Evolutionary conservation across 228 moss, liverwort and hornwort genomes (phyloP).

Genomic region (Sphagnum magellanicum): DNA sequence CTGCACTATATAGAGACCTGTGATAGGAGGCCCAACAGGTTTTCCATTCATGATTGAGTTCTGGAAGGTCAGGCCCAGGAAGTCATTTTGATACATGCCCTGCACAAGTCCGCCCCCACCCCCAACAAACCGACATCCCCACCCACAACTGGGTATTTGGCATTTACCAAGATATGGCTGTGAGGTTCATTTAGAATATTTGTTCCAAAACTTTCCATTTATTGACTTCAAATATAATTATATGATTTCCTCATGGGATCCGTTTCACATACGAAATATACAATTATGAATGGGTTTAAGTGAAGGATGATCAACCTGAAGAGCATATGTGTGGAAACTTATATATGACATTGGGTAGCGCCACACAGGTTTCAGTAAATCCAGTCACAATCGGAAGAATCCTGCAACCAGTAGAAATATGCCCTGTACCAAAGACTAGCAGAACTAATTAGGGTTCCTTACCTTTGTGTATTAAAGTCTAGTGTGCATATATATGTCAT

Average conservation of each 20-base stretch:
- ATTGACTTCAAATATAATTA: too few species aligned
- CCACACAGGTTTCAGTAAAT: slow-evolving; percentile 50
- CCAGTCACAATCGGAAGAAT: slow-evolving; percentile 43
- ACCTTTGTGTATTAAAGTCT: too few species aligned
- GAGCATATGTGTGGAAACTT: slow-evolving; percentile 50
- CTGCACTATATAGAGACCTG: slow-evolving; percentile 24
- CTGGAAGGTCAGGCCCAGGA: slow-evolving; percentile 34
- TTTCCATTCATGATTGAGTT: slow-evolving; percentile 18
- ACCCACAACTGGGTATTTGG: too few species aligned
- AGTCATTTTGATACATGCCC: slow-evolving; percentile 57
- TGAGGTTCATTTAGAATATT: not conserved
- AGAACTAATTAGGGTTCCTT: too few species aligned
- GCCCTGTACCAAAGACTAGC: slow-evolving; percentile 19
- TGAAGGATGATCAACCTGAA: slow-evolving; percentile 27
- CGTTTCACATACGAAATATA: too few species aligned
- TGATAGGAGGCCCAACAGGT: slow-evolving; percentile 24
- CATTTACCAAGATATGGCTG: not conserved
- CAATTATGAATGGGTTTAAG: too few species aligned
- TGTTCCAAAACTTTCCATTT: not conserved
- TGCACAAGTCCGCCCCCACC: slow-evolving; percentile 3
- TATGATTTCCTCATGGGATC: too few species aligned
- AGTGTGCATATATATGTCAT: too few species aligned
- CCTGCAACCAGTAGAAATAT: slow-evolving; percentile 44
- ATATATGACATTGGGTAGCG: slow-evolving; percentile 53
- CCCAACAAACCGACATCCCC: not conserved